Evolutionary conservation across 306 rosid species (phyloP), one percentile per base, ranked within the genome.

Genomic region (Boehmeria nivea): DNA sequence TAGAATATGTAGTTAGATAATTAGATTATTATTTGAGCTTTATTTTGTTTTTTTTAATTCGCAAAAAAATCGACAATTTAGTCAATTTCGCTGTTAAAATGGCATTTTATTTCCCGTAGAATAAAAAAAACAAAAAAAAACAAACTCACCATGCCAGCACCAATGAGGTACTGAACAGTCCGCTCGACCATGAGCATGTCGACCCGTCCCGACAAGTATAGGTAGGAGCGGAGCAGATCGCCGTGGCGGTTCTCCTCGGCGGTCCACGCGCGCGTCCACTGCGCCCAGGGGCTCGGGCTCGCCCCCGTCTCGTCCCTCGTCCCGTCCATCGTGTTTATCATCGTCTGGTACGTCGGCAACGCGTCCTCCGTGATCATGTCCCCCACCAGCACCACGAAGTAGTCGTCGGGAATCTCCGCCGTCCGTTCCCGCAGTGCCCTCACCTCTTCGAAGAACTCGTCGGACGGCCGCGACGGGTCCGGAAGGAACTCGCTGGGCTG

Each of bases 171-270:
- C 47, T 88, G 97, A 0, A 83, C 71, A 0, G 97, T 85, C 50
- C 57, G 79, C 61, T 85, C 97, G 19, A 85, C 26, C 93, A 54
- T 85, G n/a, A 7, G 36, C 93, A 89, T 85, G 47, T 89, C 95
- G 7, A 89, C 95, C 57, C 88, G 84, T 58, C 97, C 97, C 16
- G 97, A 72, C 10, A 88, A 64, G 44, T 89, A 89, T 43, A 83
- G 59, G 59, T 74, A 85, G 3, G 78, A 74, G 15, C 78, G 65
- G 17, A 89, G 89, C 76, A 89, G 52, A 59, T 89, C 97, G 0
- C 97, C 95, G 6, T 88, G 93, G 14, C 97, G 69, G 49, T 88
- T 88, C 48, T 85, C 97, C 67, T 88, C 95, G 0, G 95, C 91
- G 0, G 86, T 80, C 91, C 97, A 85, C 3, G 86, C 65, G 66